Conservation (phyloP, 2,329 filamentous ascomycete genomes). For the Diplocarpon rosae region DNA sequence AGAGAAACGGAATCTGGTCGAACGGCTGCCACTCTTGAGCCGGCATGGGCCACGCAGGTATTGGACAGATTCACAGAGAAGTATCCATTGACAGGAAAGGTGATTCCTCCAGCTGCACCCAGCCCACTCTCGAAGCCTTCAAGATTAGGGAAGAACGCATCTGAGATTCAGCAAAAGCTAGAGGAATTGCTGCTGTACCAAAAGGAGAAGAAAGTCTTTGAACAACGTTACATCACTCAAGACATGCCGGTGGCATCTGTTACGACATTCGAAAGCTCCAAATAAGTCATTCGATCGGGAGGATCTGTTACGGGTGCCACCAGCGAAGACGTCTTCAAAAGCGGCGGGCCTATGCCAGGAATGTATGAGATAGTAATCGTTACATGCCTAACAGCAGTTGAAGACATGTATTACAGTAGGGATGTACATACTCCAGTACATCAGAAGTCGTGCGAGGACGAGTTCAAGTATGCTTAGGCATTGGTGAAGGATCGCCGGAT, state of each 20-base stretch:
- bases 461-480: too few species aligned
- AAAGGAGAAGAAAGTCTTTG: constrained; percentile 5
- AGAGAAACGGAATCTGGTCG: constrained; percentile 16
- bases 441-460: too few species aligned
- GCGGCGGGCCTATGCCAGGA: too few species aligned
- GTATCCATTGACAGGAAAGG: constrained; percentile 25
- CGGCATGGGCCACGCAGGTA: constrained; percentile 16
- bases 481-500: too few species aligned
- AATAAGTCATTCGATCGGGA: neutral
- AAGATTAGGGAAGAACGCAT: constrained; percentile 2
- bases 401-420: too few species aligned
- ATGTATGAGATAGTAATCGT: too few species aligned
- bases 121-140: neutral
- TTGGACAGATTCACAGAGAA: constrained; percentile 21
- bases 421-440: too few species aligned
- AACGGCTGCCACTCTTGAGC: constrained; percentile 15
- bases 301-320: too few species aligned
- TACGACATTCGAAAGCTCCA: neutral
- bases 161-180: constrained; percentile 5
- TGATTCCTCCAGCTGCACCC: neutral
- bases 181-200: constrained; percentile 6
- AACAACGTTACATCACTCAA: neutral
- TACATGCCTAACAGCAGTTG: too few species aligned
- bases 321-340: too few species aligned
- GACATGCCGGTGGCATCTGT: neutral